A percentile compares a stretch with the other conserved stretches of the same genome.
phyloP scores from a whole-genome alignment of 108 stramenopile species.

The Cyclotella atomus region DNA sequence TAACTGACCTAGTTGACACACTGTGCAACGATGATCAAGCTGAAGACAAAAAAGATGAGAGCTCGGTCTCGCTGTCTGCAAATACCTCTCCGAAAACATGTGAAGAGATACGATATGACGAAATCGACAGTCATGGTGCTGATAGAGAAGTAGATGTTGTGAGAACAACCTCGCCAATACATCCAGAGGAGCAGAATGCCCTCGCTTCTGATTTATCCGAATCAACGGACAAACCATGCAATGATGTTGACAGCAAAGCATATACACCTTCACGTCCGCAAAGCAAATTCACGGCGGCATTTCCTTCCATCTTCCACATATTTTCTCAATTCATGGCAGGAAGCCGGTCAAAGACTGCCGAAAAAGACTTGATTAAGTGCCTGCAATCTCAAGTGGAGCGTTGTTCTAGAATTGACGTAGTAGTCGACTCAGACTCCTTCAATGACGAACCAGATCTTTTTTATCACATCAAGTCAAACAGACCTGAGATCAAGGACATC shows the following conservation, averaged over 20 bases:
- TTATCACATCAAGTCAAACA: slow-evolving; percentile 40
- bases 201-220: neutral
- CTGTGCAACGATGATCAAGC: too few relatives aligned
- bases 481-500: slow-evolving; percentile 40
- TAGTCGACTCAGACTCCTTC: neutral
- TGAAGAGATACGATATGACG: too few relatives aligned
- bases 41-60: too few relatives aligned
- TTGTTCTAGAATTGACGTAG: neutral
- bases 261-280: neutral
- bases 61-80: too few relatives aligned
- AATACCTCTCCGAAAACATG: too few relatives aligned
- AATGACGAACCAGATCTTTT: slow-evolving; percentile 9
- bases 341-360: neutral
- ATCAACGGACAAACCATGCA: neutral
- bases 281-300: neutral
- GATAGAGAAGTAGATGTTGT: too few relatives aligned
- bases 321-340: slow-evolving; percentile 22
- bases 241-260: neutral
- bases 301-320: slow-evolving; percentile 35
- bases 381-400: slow-evolving; percentile 35
- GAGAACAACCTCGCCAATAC: too few relatives aligned
- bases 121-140: too few relatives aligned
- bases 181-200: too few relatives aligned
- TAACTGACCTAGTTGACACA: neutral
- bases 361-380: slow-evolving; percentile 31